Conservation (phyloP, 169 alveolate genomes). For the Theileria luwenshuni region DNA sequence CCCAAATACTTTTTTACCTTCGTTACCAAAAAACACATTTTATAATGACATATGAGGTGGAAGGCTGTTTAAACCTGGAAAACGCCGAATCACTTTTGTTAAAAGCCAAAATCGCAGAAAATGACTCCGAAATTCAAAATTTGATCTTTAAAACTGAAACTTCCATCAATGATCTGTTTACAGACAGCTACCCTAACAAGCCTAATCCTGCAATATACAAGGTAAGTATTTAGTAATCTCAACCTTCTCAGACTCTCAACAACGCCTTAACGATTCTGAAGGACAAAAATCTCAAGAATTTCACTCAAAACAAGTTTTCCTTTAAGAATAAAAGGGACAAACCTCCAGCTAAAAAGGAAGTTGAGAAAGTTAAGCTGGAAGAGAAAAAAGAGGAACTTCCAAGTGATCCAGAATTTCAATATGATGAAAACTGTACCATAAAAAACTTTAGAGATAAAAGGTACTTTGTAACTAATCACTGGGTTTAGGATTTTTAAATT, state of each 20-base stretch:
- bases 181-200: constrained; percentile 5
- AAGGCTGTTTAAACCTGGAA: constrained; percentile 21
- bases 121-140: constrained; percentile 4
- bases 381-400: background rate
- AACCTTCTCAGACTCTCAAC: constrained; percentile 3
- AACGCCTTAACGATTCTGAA: constrained; percentile 12
- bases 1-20: too few relatives aligned
- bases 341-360: background rate
- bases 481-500: constrained; percentile 11
- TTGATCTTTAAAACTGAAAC: background rate
- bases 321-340: constrained; percentile 6
- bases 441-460: constrained; percentile 15
- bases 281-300: background rate
- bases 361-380: background rate
- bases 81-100: constrained; percentile 45
- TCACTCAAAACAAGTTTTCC: background rate
- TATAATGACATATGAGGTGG: constrained; percentile 19
- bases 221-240: constrained; percentile 18
- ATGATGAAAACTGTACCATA: constrained; percentile 14
- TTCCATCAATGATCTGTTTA: constrained; percentile 23
- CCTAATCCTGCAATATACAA: constrained; percentile 45
- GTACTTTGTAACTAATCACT: background rate
- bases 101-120: background rate
- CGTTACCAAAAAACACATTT: too few relatives aligned
- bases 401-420: background rate